Evolutionary conservation across 306 rosid species (phyloP).

Genomic region (Lathyrus oleraceus): DNA sequence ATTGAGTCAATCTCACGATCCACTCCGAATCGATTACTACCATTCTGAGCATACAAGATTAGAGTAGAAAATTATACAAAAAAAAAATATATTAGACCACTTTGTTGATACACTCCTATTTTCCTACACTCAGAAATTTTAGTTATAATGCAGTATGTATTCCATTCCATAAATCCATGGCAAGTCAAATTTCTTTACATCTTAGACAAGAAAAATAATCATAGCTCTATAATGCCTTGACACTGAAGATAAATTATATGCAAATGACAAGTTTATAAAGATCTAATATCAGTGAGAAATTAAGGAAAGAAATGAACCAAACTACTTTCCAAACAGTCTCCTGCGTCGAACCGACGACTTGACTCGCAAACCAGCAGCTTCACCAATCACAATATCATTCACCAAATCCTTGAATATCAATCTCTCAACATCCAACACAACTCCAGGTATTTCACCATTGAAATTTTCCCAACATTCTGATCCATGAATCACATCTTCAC

Average conservation of each 20-base stretch:
- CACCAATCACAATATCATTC: slow-evolving; percentile 70
- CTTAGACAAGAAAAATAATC: slow-evolving; percentile 31
- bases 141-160: slow-evolving; percentile 33
- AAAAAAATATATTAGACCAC: background rate
- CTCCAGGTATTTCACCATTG: slow-evolving; percentile 55
- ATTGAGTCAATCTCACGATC: background rate
- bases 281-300: slow-evolving; percentile 31
- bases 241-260: background rate
- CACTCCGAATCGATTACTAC: background rate
- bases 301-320: slow-evolving; percentile 27
- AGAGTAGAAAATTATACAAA: background rate
- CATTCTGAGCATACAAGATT: background rate
- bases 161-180: slow-evolving; percentile 36
- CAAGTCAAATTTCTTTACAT: slow-evolving; percentile 44
- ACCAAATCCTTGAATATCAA: slow-evolving; percentile 79
- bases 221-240: slow-evolving; percentile 34
- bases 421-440: slow-evolving; percentile 75
- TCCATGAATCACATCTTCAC: slow-evolving; percentile 61
- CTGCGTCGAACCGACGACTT: slow-evolving; percentile 61
- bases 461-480: slow-evolving; percentile 66
- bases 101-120: background rate
- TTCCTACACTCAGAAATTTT: slow-evolving; percentile 15
- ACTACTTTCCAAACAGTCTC: slow-evolving; percentile 63
- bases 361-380: slow-evolving; percentile 57
- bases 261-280: slow-evolving; percentile 31